Evolutionary conservation across 345 rosid genomes (phyloP), one percentile per base, ranked within the genome.

Genomic region (Raphanus sativus): DNA sequence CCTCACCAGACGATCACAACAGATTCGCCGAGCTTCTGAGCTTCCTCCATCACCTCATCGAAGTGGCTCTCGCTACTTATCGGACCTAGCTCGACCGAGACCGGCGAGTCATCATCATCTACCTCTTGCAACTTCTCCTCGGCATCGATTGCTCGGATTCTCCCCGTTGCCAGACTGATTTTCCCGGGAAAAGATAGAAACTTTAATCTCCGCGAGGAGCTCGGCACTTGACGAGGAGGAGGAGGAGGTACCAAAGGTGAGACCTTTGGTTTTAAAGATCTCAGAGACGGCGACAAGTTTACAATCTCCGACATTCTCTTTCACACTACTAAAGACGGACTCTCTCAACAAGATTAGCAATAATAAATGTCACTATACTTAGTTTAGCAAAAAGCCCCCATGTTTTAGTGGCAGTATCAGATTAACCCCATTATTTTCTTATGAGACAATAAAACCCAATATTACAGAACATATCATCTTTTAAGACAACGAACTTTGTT

Each of bases 1-100:
- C 2, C 55, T 48, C 80, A 95, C 97, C 99, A 92, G 71, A 95
- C 89, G 61, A 92, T 59, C 33, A 92, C 71, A 61, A 89, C 81
- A 8, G 90, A 73, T 67, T 86, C 85, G n/a, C 86, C 87, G 3
- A 80, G 88, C 77, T 85, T 90, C 60, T 87, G 89, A 42, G 98
- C 92, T 75, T 89, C 97, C 1, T 89, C 90, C 65, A 95, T 72
- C 66, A 95, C 87, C 66, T 87, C 87, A 83, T 91, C 90, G 73
- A 95, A 92, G 61, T 85, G 88, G 73, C 67, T 87, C 81, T 90
- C 98, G 68, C 85, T 82, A 75, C 77, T 70, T 76, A 95, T 85
- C 50, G 80, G 84, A 34, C 73, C 81, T 11, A 90, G 84, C 73
- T 88, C 89, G 11, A 89, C 40, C 1, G 92, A 85, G 6, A 87